Conservation (phyloP, 768 basidiomycete species). For the Solioccasus polychromus region DNA sequence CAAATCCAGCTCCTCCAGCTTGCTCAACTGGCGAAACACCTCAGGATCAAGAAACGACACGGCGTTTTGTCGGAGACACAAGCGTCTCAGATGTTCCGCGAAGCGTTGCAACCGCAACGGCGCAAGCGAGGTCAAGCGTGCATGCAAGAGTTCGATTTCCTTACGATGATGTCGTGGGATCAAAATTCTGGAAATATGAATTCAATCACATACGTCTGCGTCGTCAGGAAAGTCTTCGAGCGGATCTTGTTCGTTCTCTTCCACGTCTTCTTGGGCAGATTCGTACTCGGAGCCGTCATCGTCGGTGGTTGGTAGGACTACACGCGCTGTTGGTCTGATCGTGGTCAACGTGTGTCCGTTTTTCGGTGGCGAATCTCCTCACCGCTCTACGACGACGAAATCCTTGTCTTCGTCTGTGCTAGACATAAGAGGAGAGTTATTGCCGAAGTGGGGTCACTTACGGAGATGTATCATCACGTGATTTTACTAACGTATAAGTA, state of each 20-base stretch:
- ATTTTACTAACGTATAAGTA: no score
- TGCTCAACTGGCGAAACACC: constrained; percentile 60
- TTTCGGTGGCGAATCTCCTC: background rate
- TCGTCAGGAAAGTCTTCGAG: constrained; percentile 80
- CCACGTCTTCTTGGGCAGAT: constrained; percentile 39
- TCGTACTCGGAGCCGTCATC: constrained; percentile 34
- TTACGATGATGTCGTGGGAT: constrained; percentile 26
- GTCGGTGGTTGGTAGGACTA: constrained; percentile 41
- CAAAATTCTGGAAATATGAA: background rate
- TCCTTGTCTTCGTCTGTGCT: constrained; percentile 23
- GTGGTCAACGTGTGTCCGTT: constrained; percentile 1
- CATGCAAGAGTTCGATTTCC: constrained; percentile 87
- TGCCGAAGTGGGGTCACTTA: no score
- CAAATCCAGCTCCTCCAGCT: constrained; percentile 86
- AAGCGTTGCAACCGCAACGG: constrained; percentile 75
- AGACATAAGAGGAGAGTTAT: constrained; percentile 27
- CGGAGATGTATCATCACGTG: background rate
- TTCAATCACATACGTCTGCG: constrained; percentile 57
- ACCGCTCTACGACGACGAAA: constrained; percentile 26
- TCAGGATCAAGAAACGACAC: constrained; percentile 70
- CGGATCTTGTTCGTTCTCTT: constrained; percentile 59
- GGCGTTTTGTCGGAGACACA: constrained; percentile 87
- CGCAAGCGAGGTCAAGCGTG: constrained; percentile 65
- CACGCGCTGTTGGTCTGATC: constrained; percentile 39
- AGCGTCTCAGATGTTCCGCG: constrained; percentile 57